A percentile compares a stretch with the other conserved stretches of the same genome.
Evolutionary conservation across 2,329 filamentous ascomycete genomes (phyloP).

Genomic region (Fusarium nodosum): DNA sequence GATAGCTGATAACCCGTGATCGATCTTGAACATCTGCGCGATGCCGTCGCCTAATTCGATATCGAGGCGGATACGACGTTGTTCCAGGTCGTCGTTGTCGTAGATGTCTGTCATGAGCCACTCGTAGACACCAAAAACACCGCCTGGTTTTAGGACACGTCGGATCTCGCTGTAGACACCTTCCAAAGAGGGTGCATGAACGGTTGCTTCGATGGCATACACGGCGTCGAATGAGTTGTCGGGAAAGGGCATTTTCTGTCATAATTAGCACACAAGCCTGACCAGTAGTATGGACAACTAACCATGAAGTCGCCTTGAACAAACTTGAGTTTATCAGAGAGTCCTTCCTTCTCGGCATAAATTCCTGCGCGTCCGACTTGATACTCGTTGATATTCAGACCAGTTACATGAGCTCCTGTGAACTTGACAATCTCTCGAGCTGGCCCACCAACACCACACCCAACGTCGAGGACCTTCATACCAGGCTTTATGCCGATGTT

Average conservation of each 20-base stretch:
- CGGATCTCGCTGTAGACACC: slow-evolving; percentile 95
- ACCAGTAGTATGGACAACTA: slow-evolving; percentile 20
- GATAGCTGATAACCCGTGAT: slow-evolving; percentile 85
- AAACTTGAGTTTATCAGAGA: slow-evolving; percentile 83
- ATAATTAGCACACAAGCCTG: slow-evolving; percentile 10
- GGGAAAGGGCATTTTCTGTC: slow-evolving; percentile 90
- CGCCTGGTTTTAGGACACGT: slow-evolving; percentile 96
- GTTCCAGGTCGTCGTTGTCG: slow-evolving; percentile 86
- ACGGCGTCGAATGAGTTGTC: slow-evolving; percentile 94
- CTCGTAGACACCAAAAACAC: slow-evolving; percentile 96
- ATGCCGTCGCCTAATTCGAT: slow-evolving; percentile 98
- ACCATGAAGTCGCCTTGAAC: slow-evolving; percentile 98
- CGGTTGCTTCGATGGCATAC: slow-evolving; percentile 97
- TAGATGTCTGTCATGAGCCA: slow-evolving; percentile 99
- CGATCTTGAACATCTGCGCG: slow-evolving; percentile 93
- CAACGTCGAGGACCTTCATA: slow-evolving; percentile 93
- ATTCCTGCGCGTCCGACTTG: slow-evolving; percentile 88
- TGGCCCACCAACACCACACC: slow-evolving; percentile 94
- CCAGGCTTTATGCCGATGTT: slow-evolving; percentile 83
- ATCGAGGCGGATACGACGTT: slow-evolving; percentile 90
- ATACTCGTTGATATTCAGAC: slow-evolving; percentile 98
- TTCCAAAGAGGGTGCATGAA: slow-evolving; percentile 90
- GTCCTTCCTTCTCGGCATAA: slow-evolving; percentile 83
- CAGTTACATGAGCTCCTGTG: slow-evolving; percentile 84
- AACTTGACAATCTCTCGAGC: slow-evolving; percentile 95